phyloP scores from a whole-genome alignment of 1,139 yeast species.

The Geotrichum aggregatum region DNA sequence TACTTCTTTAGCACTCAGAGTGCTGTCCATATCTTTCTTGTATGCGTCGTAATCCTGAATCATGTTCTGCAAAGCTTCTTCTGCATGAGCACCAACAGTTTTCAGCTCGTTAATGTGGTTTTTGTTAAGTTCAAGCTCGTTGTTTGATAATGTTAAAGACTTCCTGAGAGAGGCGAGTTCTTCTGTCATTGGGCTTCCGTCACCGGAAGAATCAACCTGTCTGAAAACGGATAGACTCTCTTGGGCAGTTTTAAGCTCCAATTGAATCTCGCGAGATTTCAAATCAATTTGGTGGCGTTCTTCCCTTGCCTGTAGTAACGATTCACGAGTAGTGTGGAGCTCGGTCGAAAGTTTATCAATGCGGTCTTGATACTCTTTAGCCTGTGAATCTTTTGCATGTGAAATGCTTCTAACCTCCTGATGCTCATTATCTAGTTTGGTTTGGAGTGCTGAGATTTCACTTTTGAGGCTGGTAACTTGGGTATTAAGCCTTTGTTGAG shows the following conservation, averaged over 20 bases:
- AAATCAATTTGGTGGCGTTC: constrained; percentile 38
- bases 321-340: constrained; percentile 42
- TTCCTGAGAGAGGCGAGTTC: constrained; percentile 39
- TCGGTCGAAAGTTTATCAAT: constrained; percentile 56
- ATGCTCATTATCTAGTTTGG: constrained; percentile 50
- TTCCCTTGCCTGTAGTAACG: constrained; percentile 45
- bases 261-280: constrained; percentile 36
- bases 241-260: constrained; percentile 41
- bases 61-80: constrained; percentile 46
- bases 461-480: constrained; percentile 53
- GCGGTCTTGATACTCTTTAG: constrained; percentile 58
- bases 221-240: constrained; percentile 36
- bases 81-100: constrained; percentile 48
- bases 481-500: constrained; percentile 48
- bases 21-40: constrained; percentile 42
- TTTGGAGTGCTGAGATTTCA: constrained; percentile 45
- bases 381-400: constrained; percentile 31
- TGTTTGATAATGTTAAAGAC: constrained; percentile 44
- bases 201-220: constrained; percentile 24
- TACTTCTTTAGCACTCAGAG: constrained; percentile 41
- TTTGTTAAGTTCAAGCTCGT: constrained; percentile 48
- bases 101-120: constrained; percentile 50
- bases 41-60: constrained; percentile 45
- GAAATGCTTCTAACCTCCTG: constrained; percentile 30
- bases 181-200: constrained; percentile 26